Percentiles rank a stretch among this genome's conserved stretches.
phyloP scores from a whole-genome alignment of 2,329 filamentous ascomycete species.

The Hymenoscyphus repandus region DNA sequence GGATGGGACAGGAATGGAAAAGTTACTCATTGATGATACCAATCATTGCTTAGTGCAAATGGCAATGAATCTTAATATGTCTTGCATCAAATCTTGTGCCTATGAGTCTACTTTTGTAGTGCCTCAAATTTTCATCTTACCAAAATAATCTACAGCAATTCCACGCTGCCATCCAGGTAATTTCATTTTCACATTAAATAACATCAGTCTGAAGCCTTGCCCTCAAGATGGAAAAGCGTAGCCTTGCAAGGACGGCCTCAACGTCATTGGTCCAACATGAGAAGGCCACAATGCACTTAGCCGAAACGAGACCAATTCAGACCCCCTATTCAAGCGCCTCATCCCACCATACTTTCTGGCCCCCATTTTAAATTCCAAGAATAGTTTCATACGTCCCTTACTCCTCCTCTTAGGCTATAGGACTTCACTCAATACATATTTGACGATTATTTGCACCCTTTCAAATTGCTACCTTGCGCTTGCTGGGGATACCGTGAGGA shows the following conservation, averaged over 20 bases:
- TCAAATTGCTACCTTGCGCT: background rate
- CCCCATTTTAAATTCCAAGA: background rate
- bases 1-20: conserved; percentile 31
- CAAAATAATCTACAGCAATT: no score
- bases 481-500: background rate
- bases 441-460: background rate
- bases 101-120: no score
- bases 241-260: conserved; percentile 7
- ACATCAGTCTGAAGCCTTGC: background rate
- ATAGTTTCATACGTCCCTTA: background rate
- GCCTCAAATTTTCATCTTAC: no score
- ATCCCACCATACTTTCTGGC: background rate
- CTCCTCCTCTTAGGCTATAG: no score
- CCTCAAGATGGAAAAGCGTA: background rate
- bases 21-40: conserved; percentile 28
- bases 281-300: background rate
- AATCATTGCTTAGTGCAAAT: conserved; percentile 16
- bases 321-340: conserved; percentile 4
- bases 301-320: background rate
- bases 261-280: conserved; percentile 15
- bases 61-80: background rate
- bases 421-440: no score
- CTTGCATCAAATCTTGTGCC: no score
- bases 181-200: background rate
- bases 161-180: background rate